A percentile compares a stretch with the other conserved stretches of the same genome.
These are phyloP conservation scores for Lodderomyces pseudojiufengensis DNA, from an alignment of 1,139 yeast species.

Conservation along the genomic window DNA sequence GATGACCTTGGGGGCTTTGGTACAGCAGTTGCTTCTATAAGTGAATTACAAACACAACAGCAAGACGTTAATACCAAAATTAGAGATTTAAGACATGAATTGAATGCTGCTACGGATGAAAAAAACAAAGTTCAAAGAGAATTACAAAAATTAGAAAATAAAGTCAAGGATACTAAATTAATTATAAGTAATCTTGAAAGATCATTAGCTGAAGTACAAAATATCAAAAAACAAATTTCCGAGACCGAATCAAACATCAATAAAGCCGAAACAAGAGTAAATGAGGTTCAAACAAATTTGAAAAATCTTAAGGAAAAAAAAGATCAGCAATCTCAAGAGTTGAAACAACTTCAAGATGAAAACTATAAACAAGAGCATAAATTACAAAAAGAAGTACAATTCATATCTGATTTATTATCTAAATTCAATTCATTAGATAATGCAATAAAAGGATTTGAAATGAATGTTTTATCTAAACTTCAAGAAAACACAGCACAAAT, in stretches of 20 bases:
- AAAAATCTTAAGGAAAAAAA: constrained; percentile 12
- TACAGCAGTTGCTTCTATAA: constrained; percentile 28
- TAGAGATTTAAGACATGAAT: constrained; percentile 42
- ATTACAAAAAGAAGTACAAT: constrained; percentile 10
- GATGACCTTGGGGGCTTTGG: constrained; percentile 39
- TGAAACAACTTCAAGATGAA: constrained; percentile 20
- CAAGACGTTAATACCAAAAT: constrained; percentile 39
- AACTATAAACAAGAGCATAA: constrained; percentile 19
- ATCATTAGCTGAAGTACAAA: constrained; percentile 39
- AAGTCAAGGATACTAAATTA: constrained; percentile 55
- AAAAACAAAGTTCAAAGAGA: constrained; percentile 50
- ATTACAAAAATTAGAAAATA: constrained; percentile 46
- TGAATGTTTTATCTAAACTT: constrained; percentile 16
- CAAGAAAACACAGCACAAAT: constrained; percentile 18
- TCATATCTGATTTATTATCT: constrained; percentile 3
- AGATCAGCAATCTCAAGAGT: constrained; percentile 19
- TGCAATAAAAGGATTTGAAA: constrained; percentile 20
- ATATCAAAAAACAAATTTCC: constrained; percentile 15
- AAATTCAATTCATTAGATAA: constrained; percentile 11
- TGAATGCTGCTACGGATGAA: constrained; percentile 43
- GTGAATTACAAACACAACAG: constrained; percentile 53
- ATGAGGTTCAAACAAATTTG: constrained; percentile 16
- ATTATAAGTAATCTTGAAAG: constrained; percentile 54
- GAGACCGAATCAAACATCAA: constrained; percentile 18
- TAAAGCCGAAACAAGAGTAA: constrained; percentile 14